phyloP scores from a whole-genome alignment of 148 eudicot genomes.

The Bassia scoparia region DNA sequence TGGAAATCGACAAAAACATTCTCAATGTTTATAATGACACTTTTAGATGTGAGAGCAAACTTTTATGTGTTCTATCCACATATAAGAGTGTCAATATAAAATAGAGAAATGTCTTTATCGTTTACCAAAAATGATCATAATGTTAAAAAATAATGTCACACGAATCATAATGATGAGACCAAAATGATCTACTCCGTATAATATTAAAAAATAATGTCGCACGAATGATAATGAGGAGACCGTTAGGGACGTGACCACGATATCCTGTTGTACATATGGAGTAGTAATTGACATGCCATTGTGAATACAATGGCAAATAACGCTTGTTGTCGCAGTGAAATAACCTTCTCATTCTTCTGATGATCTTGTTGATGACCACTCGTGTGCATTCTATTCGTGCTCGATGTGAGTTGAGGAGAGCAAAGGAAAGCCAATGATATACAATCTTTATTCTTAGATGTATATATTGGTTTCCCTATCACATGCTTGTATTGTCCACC shows the following conservation, averaged over 20 bases:
- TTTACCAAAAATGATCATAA: too few relatives aligned
- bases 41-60: too few relatives aligned
- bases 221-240: too few relatives aligned
- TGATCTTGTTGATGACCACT: not conserved
- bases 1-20: too few relatives aligned
- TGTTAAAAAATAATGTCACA: too few relatives aligned
- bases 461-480: conserved; percentile 72
- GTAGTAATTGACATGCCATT: conserved; percentile 45
- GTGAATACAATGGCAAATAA: conserved; percentile 42
- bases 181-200: too few relatives aligned
- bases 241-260: not conserved
- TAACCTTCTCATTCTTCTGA: conserved; percentile 23
- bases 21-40: too few relatives aligned
- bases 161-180: too few relatives aligned
- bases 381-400: not conserved
- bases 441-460: conserved; percentile 29
- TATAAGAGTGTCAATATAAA: too few relatives aligned
- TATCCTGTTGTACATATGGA: conserved; percentile 26
- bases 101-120: too few relatives aligned
- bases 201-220: too few relatives aligned
- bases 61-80: too few relatives aligned
- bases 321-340: conserved; percentile 59
- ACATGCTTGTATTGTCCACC: conserved; percentile 63
- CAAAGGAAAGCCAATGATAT: conserved; percentile 66
- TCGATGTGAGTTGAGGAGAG: conserved; percentile 29